Evolutionary conservation across 495 filamentous ascomycete species (phyloP), one percentile per base, ranked within the genome.

Genomic region (Parmelia sp.): DNA sequence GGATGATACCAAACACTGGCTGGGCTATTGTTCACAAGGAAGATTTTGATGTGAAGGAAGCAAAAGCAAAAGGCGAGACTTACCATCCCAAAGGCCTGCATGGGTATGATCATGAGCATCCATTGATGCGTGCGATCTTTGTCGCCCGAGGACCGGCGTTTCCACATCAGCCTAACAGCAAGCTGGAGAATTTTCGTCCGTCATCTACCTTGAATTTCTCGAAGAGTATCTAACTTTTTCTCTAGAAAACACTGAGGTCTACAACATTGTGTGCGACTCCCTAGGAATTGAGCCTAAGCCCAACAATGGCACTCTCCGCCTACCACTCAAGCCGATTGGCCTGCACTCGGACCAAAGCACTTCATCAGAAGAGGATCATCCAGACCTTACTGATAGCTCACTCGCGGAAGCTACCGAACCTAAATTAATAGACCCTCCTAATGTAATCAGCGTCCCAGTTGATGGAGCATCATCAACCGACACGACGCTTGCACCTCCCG

Each of bases 211-310:
- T 9, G 15, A n/a, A 10, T 0, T 31, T 29, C 15, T 49, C 23
- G 11, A 40, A 53, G 40, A 25, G 39, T 4, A 58, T 31, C 53
- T 58, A 31, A 60, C 37, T 29, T 3, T 21, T 23, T 44, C 8
- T n/a, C 70, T 17, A 91, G 88, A 94, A 83, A 99, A 99, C 65
- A 90, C 81, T 62, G 92, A 99, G 68, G 90, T 99, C 2, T 97
- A 97, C 72, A 95, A 96, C 68, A 89, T 97, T 58, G 73, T 99
- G 39, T 97, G 80, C 60, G 79, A 82, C 59, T 77, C 76, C 27
- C 61, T 83, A 39, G 74, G 77, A 29, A 69, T 83, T 47, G 69
- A 68, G 44, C 78, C 79, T 19, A 67, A 67, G 47, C 66, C 75
- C n/a, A 81, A 81, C 58, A 83, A 82, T 60, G 80, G 80, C 31